Conservation (phyloP, 148 eudicot species). For the Euryodendron excelsum region DNA sequence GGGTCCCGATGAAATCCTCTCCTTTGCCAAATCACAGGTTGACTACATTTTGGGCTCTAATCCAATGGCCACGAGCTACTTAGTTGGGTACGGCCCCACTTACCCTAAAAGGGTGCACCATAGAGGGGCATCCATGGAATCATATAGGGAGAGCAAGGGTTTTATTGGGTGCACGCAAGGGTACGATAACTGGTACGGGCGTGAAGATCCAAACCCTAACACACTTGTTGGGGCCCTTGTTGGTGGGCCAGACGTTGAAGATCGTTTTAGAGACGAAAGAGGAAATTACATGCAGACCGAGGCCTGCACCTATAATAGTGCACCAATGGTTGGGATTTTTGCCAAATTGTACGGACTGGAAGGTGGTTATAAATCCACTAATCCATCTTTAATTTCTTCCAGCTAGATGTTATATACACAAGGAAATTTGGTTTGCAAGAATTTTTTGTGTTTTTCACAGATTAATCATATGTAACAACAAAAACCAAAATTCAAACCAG, state of each 20-base stretch:
- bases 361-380: background rate
- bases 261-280: constrained; percentile 54
- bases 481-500: no score
- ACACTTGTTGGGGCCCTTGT: constrained; percentile 71
- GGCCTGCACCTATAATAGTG: constrained; percentile 84
- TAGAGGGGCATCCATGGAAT: constrained; percentile 76
- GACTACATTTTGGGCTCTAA: constrained; percentile 80
- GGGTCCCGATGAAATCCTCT: constrained; percentile 36
- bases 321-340: constrained; percentile 80
- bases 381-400: background rate
- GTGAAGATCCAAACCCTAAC: constrained; percentile 58
- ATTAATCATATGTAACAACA: no score
- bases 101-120: constrained; percentile 83
- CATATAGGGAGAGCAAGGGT: constrained; percentile 62
- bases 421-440: background rate
- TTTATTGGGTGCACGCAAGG: constrained; percentile 95
- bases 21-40: constrained; percentile 59
- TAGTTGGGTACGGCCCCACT: constrained; percentile 66
- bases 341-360: constrained; percentile 47
- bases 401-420: background rate
- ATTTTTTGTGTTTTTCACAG: background rate
- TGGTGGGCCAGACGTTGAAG: constrained; percentile 74
- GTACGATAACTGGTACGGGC: constrained; percentile 70
- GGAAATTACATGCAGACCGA: constrained; percentile 79
- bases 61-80: constrained; percentile 68